Base-by-base conservation (phyloP, 2,329 filamentous ascomycete species). In the Alternaria atra region DNA sequence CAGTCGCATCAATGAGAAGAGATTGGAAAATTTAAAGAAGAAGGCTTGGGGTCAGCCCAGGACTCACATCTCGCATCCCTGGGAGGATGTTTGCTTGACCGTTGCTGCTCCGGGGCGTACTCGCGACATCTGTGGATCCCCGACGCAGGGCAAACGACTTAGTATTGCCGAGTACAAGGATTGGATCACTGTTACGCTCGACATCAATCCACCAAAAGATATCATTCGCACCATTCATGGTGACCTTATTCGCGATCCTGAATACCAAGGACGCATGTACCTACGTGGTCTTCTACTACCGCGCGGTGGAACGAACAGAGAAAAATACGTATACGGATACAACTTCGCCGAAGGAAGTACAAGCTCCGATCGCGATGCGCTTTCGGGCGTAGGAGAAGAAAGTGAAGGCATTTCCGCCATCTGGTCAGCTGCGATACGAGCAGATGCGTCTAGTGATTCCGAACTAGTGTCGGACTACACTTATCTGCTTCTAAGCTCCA, bases 11-110 rank as follows among this genome's bases (percentile, higher is more conserved):
- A 48, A 37, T 17, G 42, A 23, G 12, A 43, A 52, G 39, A 54
- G 17, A 13, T 17, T 52, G 12, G 53, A 43, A 1, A 37, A 17
- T 25, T 40, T 39, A 42, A 57, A 20, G 25, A 39, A 43, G 9
- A 42, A 55, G 29, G 37, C n/a, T 2, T 8, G 10, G 4, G 46
- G 39, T 6, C n/a, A 23, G 17, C 37, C 54, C 6, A 37, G 60
- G 32, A 51, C 52, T 17, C 10, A n/a, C 8, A 17, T 55, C 29
- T 43, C 47, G 4, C 47, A 54, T 12, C 32, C 51, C 17, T 66
- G 60, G 65, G 61, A 71, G 27, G 68, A 69, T 32, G 55, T 67
- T 10, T 64, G 44, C 13, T 53, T 67, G 10, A n/a, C 55, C 17
- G 56, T 65, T 43, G 61, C 62, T 9, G 61, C 52, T 32, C 27